phyloP scores from a whole-genome alignment of 345 rosid genomes.

The Eucalyptus cloeziana region DNA sequence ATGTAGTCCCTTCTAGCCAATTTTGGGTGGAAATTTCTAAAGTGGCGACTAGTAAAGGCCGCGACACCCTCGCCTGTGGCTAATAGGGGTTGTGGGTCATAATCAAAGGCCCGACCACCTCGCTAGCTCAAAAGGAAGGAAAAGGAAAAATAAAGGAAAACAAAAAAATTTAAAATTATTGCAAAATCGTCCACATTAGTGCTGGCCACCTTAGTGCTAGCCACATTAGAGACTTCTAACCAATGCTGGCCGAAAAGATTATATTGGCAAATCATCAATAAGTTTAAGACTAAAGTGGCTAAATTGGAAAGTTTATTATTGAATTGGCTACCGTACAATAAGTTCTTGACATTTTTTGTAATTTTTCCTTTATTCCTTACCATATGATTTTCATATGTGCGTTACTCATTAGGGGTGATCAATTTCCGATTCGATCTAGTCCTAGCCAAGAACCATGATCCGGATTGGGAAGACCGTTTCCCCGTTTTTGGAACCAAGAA shows the following conservation, averaged over 20 bases:
- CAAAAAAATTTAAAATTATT: background rate
- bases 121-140: background rate
- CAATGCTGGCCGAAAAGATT: background rate
- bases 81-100: fast-evolving
- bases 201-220: background rate
- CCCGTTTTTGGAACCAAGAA: background rate
- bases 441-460: background rate
- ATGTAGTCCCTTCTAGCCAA: background rate
- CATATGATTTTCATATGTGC: background rate
- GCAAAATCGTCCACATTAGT: fast-evolving
- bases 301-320: background rate
- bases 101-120: fast-evolving
- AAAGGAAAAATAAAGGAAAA: background rate
- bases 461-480: fast-evolving
- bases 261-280: background rate
- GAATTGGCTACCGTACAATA: background rate
- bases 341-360: background rate
- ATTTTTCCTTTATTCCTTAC: background rate
- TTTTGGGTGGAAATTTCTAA: background rate
- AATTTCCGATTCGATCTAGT: too few relatives aligned
- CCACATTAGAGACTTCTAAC: background rate
- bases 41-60: fast-evolving
- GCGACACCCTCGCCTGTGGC: background rate
- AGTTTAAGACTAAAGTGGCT: background rate
- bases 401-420: background rate